Base-by-base conservation (phyloP, 257 asterid species). In the Marsdenia floribunda region DNA sequence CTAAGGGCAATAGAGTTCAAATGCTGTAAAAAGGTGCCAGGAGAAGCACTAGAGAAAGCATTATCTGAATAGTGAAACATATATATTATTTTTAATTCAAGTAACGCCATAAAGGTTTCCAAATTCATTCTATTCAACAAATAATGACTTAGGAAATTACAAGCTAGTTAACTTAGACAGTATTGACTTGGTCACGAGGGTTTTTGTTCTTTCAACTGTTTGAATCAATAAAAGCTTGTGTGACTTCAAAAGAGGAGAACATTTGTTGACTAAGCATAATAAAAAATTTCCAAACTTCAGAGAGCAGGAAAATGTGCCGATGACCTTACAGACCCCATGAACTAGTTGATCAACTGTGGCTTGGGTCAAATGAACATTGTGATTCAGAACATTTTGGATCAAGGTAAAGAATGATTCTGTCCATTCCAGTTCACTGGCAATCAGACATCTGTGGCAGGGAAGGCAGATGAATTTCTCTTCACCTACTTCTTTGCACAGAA, bases 221-320 rank as follows among this genome's bases (percentile, higher is more conserved):
- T 74, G 85, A 38, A 79, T 77, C 75, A 92, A 78, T 33, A 63
- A 54, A 70, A 76, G 74, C 80, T 84, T 89, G 64, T 89, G 92
- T 49, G 84, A 81, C 85, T 84, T 89, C 87, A 86, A 79, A 61
- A 86, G 70, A 72, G 91, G 83, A 68, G 85, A 84, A 83, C 89
- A 88, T 76, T 83, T 92, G 87, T 70, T 86, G 71, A 89, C 90
- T 35, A 92, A 83, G 85, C 96, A 87, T 37, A 92, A 78, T 19
- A 91, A 4, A 47, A 92, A 90, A 76, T 92, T 90, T 22, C 89
- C 86, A 68, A 90, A 90, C 80, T 88, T 90, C 66, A 90, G 85
- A 68, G 96, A 90, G 73, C 82, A 84, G 0, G 96, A 82, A 77
- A 85, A 86, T 81, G 73, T 82, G 19, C 72, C 69, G 21, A 87